These are phyloP conservation scores for Thraustochytrium sp. DNA, from an alignment of 352 stramenopile species.

Conservation along the genomic window DNA sequence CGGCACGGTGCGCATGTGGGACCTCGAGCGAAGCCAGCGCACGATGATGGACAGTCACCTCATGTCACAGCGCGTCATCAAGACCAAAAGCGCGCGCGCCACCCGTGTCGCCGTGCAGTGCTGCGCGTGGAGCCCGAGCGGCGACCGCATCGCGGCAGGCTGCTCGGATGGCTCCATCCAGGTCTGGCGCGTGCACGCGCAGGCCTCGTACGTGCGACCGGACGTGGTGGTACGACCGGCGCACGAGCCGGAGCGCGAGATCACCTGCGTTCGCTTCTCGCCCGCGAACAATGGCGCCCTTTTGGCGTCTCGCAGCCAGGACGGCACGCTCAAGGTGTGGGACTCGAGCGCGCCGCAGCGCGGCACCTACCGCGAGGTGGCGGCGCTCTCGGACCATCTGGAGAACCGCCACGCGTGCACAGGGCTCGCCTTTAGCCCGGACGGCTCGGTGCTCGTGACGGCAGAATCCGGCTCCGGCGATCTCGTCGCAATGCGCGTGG, in stretches of 20 bases:
- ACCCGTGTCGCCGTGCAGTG: background rate
- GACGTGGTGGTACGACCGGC: background rate
- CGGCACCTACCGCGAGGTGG: background rate
- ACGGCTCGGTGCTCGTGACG: background rate
- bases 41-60: conserved; percentile 17
- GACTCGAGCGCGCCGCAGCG: background rate
- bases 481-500: background rate
- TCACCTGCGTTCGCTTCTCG: background rate
- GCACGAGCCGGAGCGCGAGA: background rate
- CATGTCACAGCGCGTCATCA: background rate
- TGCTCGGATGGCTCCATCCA: conserved; percentile 32
- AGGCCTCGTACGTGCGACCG: background rate
- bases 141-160: background rate
- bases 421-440: background rate
- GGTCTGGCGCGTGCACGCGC: conserved; percentile 6
- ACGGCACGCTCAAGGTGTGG: background rate
- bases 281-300: background rate
- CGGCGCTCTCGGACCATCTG: background rate
- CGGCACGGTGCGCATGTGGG: conserved; percentile 70
- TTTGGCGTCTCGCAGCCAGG: background rate
- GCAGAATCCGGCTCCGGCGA: background rate
- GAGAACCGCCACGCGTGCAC: background rate
- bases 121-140: background rate
- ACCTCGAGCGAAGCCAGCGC: conserved; percentile 52
- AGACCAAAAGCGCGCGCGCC: background rate